Base-by-base conservation (phyloP, 2,329 filamentous ascomycete genomes). In the Trichoderma harzianum region DNA sequence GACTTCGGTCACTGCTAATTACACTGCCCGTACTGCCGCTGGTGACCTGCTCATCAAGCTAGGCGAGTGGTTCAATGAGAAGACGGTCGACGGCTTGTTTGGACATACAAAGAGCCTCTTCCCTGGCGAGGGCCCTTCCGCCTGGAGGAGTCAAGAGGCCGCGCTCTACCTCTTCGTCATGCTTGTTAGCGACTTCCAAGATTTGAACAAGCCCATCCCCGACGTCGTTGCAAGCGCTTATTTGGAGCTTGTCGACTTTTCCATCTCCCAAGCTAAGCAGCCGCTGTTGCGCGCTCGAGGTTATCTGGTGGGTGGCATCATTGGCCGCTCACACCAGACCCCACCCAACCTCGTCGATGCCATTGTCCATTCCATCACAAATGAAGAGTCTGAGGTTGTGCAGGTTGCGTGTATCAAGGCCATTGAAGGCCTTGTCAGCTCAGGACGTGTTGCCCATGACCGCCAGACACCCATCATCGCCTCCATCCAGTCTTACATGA, bases 21-120 rank as follows among this genome's bases (percentile, higher is more conserved):
- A 98, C 83, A 98, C 96, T 0, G 93, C 96, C 16, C 90, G 96
- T 75, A 97, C 94, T 21, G 96, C 95, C 53, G 96, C 94, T 74
- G 95, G 94, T 63, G 96, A 98, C 79, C 85, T 99, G 63, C 87
- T 97, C 32, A 94, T 97, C 82, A 98, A 97, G 83, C 86, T 97
- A 72, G 93, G 93, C 62, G 95, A 98, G 80, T 97, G 94, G 95
- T 88, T 97, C 69, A 89, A 91, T 75, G 86, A 89, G 69, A 89
- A 89, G 67, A 91, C 93, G 0, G 86, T 97, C 14, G 92, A 97
- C 77, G 93, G 92, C 7, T 86, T 98, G 53, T 90, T 95, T 72
- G 88, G 89, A 14, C 92, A 94, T 81, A 93, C 93, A 39, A 91
- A 92, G 79, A 85, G 87, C 7, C 85, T 97, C 0, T 97, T 97